Evolutionary conservation across 768 basidiomycete species (phyloP).

Genomic region (Leucogyrophana mollusca): DNA sequence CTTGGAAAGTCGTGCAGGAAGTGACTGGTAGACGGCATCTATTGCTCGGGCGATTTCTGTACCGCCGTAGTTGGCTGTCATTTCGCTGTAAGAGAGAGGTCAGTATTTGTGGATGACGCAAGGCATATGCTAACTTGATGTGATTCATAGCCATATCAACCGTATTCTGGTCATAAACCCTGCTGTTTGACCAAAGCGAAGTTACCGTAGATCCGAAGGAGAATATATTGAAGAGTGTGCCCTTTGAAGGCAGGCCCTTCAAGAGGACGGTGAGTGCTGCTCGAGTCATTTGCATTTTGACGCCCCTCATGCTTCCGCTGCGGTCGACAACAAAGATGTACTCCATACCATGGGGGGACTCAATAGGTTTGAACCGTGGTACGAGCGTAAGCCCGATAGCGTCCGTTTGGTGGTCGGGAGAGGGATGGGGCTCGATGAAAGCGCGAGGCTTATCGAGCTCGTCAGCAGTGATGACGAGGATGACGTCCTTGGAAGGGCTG

Average conservation of each 20-base stretch:
- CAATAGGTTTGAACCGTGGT: neutral
- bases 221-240: conserved; percentile 2
- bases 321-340: conserved; percentile 3
- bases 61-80: conserved; percentile 6
- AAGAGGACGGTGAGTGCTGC: neutral
- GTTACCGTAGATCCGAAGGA: neutral
- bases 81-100: neutral
- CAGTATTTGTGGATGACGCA: too few relatives aligned
- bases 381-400: neutral
- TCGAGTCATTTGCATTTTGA: neutral
- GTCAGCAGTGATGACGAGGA: neutral
- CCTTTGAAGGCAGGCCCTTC: neutral
- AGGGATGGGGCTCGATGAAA: neutral
- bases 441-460: neutral
- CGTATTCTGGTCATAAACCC: neutral
- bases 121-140: neutral
- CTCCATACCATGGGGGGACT: neutral
- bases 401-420: neutral
- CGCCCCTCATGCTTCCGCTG: neutral
- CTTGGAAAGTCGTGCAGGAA: neutral
- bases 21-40: neutral
- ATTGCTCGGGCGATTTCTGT: conserved; percentile 1
- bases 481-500: neutral
- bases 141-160: conserved; percentile 4
- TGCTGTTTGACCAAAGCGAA: conserved; percentile 1